Evolutionary conservation across 2,329 filamentous ascomycete species (phyloP).

Genomic region (Exophiala sp.): DNA sequence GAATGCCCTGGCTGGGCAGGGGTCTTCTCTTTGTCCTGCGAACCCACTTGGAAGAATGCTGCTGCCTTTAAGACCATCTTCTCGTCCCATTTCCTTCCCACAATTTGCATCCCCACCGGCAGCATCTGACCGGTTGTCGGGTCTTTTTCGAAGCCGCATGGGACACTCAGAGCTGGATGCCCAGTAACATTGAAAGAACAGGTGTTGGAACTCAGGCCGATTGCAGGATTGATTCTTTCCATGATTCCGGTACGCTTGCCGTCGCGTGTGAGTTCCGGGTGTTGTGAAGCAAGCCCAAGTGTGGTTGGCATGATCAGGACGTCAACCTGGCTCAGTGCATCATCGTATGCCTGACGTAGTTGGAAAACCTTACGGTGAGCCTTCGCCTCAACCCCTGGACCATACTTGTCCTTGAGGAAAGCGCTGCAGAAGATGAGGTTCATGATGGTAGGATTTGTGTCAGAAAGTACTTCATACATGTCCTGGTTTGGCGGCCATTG

Average conservation of each 20-base stretch:
- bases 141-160: slow-evolving; percentile 46
- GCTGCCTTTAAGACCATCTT: slow-evolving; percentile 28
- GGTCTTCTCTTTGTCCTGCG: background rate
- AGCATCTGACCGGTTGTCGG: slow-evolving; percentile 32
- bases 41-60: slow-evolving; percentile 26
- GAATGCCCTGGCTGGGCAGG: background rate
- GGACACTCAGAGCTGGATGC: slow-evolving; percentile 54
- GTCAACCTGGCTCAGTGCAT: slow-evolving; percentile 41
- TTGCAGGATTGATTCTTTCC: slow-evolving; percentile 42
- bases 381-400: slow-evolving; percentile 38
- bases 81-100: slow-evolving; percentile 38
- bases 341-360: slow-evolving; percentile 47
- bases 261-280: slow-evolving; percentile 31
- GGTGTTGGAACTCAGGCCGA: slow-evolving; percentile 56
- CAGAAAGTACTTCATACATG: slow-evolving; percentile 43
- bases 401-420: slow-evolving; percentile 30
- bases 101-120: slow-evolving; percentile 54
- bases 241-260: slow-evolving; percentile 31
- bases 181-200: slow-evolving; percentile 57
- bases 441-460: slow-evolving; percentile 43
- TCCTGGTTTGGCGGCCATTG: slow-evolving; percentile 36
- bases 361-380: slow-evolving; percentile 45
- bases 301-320: slow-evolving; percentile 48
- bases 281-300: slow-evolving; percentile 42
- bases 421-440: slow-evolving; percentile 41